phyloP scores from a whole-genome alignment of 2,329 filamentous ascomycete genomes.

The Pseudophaeomoniella oleicola region DNA sequence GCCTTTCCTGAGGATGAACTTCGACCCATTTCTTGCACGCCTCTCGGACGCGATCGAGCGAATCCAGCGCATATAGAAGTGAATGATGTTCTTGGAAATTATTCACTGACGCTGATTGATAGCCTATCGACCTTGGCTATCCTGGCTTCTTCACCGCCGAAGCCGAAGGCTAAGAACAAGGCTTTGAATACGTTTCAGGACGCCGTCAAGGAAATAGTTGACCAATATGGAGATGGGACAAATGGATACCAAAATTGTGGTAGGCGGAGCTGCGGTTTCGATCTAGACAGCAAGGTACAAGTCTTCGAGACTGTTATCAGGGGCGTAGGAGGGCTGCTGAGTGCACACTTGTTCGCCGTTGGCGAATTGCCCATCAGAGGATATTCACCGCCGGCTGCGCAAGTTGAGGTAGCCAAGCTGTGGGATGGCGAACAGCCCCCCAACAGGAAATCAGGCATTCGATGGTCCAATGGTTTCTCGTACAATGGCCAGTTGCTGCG shows the following conservation, averaged over 20 bases:
- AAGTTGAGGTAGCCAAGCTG: conserved; percentile 22
- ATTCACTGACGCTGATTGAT: conserved; percentile 89
- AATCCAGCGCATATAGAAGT: conserved; percentile 72
- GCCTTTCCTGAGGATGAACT: conserved; percentile 96
- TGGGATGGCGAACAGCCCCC: conserved; percentile 21
- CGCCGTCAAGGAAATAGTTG: conserved; percentile 60
- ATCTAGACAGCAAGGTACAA: conserved; percentile 94
- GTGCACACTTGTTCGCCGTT: conserved; percentile 82
- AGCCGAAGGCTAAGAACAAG: conserved; percentile 38
- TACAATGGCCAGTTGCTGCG: conserved; percentile 85
- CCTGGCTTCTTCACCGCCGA: conserved; percentile 58
- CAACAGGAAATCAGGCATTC: conserved; percentile 28
- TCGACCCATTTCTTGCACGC: conserved; percentile 69
- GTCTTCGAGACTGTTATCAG: conserved; percentile 97
- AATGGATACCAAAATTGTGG: conserved; percentile 55
- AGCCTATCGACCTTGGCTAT: conserved; percentile 90
- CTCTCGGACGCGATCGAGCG: conserved; percentile 67
- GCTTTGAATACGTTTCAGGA: conserved; percentile 65
- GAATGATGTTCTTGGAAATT: conserved; percentile 94
- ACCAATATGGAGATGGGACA: conserved; percentile 75
- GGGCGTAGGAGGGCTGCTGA: conserved; percentile 78
- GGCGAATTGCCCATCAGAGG: conserved; percentile 77
- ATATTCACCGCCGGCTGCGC: conserved; percentile 42
- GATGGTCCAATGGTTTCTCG: conserved; percentile 61
- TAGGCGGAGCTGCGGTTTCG: conserved; percentile 63